phyloP scores from a whole-genome alignment of 73 alveolate genomes.

The Diophrys appendiculata region DNA sequence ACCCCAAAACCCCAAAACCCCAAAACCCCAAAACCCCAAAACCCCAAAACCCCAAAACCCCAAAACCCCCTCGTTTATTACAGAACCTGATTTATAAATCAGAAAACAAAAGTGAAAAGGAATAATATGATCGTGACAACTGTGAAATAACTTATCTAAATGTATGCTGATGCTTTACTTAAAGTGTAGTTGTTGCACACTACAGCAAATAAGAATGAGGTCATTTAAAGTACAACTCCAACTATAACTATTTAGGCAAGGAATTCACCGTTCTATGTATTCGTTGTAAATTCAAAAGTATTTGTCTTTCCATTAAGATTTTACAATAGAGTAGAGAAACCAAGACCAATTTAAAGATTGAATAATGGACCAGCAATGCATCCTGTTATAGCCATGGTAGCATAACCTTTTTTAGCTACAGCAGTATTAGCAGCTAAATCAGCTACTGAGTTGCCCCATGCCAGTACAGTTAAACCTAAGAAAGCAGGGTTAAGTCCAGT shows the following conservation, averaged over 20 bases:
- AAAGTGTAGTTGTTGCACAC: background rate
- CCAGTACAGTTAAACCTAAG: slow-evolving; percentile 94
- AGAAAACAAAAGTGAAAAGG: background rate
- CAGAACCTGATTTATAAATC: background rate
- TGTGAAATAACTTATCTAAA: background rate
- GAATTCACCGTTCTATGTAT: background rate
- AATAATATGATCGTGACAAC: background rate
- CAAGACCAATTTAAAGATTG: slow-evolving; percentile 92
- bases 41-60: no score
- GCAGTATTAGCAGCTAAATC: slow-evolving; percentile 92
- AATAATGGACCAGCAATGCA: slow-evolving; percentile 97
- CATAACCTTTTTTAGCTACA: slow-evolving; percentile 91
- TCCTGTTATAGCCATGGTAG: slow-evolving; percentile 97
- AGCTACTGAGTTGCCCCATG: slow-evolving; percentile 97
- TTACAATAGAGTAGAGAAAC: slow-evolving; percentile 35
- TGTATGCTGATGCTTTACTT: background rate
- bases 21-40: no score
- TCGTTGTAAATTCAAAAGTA: background rate
- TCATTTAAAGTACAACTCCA: background rate
- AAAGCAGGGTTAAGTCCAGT: slow-evolving; percentile 79
- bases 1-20: no score
- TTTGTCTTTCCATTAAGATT: background rate
- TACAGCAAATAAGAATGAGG: background rate
- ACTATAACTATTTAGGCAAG: background rate
- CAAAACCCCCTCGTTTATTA: no score